These are phyloP conservation scores for Orbilia quercus DNA, from an alignment of 2,329 filamentous ascomycete genomes.

Conservation along the genomic window DNA sequence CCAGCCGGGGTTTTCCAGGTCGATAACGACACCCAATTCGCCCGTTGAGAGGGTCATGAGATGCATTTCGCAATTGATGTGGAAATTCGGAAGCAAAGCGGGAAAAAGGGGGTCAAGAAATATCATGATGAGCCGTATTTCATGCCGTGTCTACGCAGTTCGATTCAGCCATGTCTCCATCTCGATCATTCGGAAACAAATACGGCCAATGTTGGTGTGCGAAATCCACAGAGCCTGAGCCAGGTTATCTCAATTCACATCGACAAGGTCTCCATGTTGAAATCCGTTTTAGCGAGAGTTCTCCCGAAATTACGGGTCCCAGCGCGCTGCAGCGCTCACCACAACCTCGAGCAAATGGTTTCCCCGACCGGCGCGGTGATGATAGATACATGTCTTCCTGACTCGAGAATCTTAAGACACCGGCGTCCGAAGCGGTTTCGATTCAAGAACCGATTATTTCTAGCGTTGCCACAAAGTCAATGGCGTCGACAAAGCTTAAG, in stretches of 20 bases:
- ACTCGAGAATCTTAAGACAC: constrained; percentile 11
- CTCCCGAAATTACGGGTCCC: constrained; percentile 51
- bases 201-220: not conserved
- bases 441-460: no score
- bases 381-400: constrained; percentile 17
- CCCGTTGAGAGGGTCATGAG: constrained; percentile 18
- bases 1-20: not conserved
- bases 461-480: not conserved
- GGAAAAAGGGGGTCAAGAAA: not conserved
- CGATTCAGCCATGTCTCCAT: constrained; percentile 11
- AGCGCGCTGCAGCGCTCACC: constrained; percentile 11
- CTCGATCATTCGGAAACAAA: not conserved
- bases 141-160: constrained; percentile 38
- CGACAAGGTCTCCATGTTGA: constrained; percentile 2
- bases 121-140: constrained; percentile 10
- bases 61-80: constrained; percentile 15
- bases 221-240: constrained; percentile 15
- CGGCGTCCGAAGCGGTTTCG: no score
- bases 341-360: no score
- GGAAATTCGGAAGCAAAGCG: constrained; percentile 15
- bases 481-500: constrained; percentile 34
- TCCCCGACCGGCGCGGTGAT: no score
- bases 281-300: constrained; percentile 44
- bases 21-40: not conserved
- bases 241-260: constrained; percentile 12